These are phyloP conservation scores for Amanita inopinata DNA, from an alignment of 768 basidiomycete genomes.

Conservation along the genomic window DNA sequence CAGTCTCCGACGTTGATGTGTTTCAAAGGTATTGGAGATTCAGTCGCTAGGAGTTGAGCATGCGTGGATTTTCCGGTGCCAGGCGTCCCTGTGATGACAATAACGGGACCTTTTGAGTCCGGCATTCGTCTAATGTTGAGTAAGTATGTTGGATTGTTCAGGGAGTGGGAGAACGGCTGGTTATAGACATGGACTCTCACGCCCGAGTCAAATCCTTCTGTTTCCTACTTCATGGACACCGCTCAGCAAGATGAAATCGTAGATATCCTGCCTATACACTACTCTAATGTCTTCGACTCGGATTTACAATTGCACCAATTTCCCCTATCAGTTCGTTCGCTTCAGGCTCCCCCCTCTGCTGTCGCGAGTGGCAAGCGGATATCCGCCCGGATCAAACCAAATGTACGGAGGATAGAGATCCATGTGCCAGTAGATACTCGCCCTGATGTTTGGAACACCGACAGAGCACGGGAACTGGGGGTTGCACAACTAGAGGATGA, in stretches of 20 bases:
- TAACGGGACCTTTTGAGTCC: slow-evolving; percentile 42
- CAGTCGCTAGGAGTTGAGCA: slow-evolving; percentile 69
- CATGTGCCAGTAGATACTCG: slow-evolving; percentile 79
- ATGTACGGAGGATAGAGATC: slow-evolving; percentile 55
- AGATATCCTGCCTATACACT: slow-evolving; percentile 61
- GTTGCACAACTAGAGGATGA: slow-evolving; percentile 63
- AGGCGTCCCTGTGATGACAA: slow-evolving; percentile 85
- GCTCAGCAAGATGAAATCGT: slow-evolving; percentile 63
- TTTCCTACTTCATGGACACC: slow-evolving; percentile 16
- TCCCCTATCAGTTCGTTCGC: slow-evolving; percentile 62
- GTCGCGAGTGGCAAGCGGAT: slow-evolving; percentile 65
- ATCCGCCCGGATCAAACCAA: slow-evolving; percentile 60
- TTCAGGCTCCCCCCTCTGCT: slow-evolving; percentile 73
- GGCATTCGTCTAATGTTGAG: background rate
- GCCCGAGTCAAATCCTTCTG: background rate
- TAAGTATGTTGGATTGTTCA: background rate
- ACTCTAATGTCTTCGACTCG: slow-evolving; percentile 49
- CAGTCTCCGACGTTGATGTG: slow-evolving; percentile 89
- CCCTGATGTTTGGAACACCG: slow-evolving; percentile 72
- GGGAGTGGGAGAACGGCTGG: background rate
- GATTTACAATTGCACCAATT: slow-evolving; percentile 76
- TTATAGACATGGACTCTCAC: slow-evolving; percentile 1
- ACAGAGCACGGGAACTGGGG: slow-evolving; percentile 58
- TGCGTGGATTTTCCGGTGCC: slow-evolving; percentile 97
- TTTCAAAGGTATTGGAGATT: slow-evolving; percentile 57